Evolutionary conservation across 2,329 filamentous ascomycete species (phyloP).

Genomic region (Scedosporium minutisporum): DNA sequence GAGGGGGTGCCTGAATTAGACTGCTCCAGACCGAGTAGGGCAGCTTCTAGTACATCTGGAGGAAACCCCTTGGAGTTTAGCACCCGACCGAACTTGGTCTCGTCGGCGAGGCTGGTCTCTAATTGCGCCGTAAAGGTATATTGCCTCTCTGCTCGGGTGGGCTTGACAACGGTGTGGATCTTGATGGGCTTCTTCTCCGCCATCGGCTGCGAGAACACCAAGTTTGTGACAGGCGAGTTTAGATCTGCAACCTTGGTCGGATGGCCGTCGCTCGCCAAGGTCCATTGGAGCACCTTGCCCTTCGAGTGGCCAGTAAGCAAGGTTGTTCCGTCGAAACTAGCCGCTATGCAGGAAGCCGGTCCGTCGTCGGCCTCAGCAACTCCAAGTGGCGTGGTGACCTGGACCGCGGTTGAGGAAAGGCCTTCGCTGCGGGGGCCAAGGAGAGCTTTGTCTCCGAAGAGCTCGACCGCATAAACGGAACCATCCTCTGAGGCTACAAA

Average conservation of each 20-base stretch:
- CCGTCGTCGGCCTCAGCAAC: constrained; percentile 55
- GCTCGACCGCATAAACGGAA: constrained; percentile 68
- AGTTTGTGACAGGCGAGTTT: constrained; percentile 73
- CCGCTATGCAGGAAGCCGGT: constrained; percentile 54
- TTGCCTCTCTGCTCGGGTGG: constrained; percentile 55
- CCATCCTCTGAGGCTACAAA: constrained; percentile 76
- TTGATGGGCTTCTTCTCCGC: constrained; percentile 31
- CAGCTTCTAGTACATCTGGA: constrained; percentile 35
- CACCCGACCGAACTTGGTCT: constrained; percentile 35
- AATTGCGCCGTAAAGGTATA: constrained; percentile 61
- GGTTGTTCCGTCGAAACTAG: constrained; percentile 74
- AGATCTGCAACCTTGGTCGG: constrained; percentile 59
- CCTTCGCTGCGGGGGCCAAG: constrained; percentile 43
- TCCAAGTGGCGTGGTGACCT: constrained; percentile 43
- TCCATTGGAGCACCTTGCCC: constrained; percentile 75
- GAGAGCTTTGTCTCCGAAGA: constrained; percentile 48
- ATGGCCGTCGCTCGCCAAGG: constrained; percentile 60
- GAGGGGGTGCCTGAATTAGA: constrained; percentile 6
- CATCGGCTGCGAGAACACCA: constrained; percentile 61
- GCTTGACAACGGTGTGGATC: constrained; percentile 63
- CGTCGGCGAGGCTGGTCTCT: constrained; percentile 27
- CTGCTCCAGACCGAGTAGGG: constrained; percentile 25
- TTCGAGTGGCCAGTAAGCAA: constrained; percentile 73
- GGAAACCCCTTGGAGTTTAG: constrained; percentile 38
- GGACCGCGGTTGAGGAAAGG: constrained; percentile 47